Evolutionary conservation across 768 basidiomycete species (phyloP).

Genomic region (Suillus paluster): DNA sequence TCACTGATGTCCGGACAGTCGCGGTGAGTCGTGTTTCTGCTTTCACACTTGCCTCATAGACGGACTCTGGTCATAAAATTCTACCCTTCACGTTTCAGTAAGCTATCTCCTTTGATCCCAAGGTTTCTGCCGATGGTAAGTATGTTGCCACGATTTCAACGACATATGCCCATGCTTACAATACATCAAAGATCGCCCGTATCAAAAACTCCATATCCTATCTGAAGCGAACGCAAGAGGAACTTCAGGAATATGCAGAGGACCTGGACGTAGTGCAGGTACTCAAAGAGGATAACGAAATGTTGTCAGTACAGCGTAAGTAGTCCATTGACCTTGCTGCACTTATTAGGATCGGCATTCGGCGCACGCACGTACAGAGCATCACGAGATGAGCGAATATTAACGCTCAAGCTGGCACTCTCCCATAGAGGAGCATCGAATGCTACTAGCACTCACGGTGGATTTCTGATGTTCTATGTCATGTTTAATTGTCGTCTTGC

Average conservation of each 20-base stretch:
- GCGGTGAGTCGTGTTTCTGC: too few species aligned
- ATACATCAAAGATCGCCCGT: conserved; percentile 70
- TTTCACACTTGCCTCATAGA: too few species aligned
- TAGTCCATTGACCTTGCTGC: conserved; percentile 10
- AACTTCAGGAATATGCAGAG: conserved; percentile 50
- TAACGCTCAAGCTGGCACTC: conserved; percentile 70
- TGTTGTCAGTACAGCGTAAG: conserved; percentile 52
- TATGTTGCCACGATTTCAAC: conserved; percentile 28
- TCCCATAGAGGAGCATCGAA: conserved; percentile 55
- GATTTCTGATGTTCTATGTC: too few species aligned
- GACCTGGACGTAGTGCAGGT: conserved; percentile 67
- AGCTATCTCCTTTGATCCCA: conserved; percentile 65
- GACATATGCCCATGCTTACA: conserved; percentile 7
- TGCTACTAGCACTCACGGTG: neutral
- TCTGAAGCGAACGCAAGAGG: conserved; percentile 64
- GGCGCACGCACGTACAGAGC: too few species aligned
- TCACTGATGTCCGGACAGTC: too few species aligned
- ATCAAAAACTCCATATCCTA: too few species aligned
- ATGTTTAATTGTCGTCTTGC: too few species aligned
- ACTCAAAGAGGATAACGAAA: conserved; percentile 69
- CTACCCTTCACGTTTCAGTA: conserved; percentile 48
- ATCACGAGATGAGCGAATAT: too few species aligned
- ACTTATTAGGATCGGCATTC: neutral
- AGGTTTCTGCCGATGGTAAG: conserved; percentile 77
- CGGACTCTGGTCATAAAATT: too few species aligned